These are phyloP conservation scores for Eimeria mitis DNA, from an alignment of 169 alveolate species.

Conservation along the genomic window DNA sequence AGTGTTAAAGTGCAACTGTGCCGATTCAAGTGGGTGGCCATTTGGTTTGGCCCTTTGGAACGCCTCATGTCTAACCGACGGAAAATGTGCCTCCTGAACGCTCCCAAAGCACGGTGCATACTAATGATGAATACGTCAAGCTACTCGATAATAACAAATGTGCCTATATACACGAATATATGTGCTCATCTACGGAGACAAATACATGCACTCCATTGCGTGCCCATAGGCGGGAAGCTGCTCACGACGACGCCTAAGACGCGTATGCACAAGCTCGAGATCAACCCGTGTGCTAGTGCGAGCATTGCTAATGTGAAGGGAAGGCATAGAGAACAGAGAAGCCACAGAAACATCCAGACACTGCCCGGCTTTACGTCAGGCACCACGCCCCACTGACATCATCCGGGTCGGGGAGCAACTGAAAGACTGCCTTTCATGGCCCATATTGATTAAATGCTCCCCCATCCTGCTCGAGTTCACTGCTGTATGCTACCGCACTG, in stretches of 20 bases:
- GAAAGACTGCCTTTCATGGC: background rate
- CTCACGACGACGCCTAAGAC: background rate
- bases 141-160: background rate
- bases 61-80: background rate
- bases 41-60: background rate
- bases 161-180: no score
- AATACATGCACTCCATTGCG: background rate
- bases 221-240: background rate
- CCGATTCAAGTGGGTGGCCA: background rate
- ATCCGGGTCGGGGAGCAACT: no score
- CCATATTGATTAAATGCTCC: background rate
- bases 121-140: background rate
- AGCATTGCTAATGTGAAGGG: background rate
- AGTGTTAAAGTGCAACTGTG: background rate
- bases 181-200: background rate
- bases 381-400: no score
- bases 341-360: background rate
- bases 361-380: background rate
- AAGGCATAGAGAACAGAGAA: no score
- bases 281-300: background rate
- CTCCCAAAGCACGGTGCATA: background rate
- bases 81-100: background rate
- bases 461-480: background rate
- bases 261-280: background rate
- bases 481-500: background rate